Evolutionary conservation across 768 basidiomycete species (phyloP), one percentile per base, ranked within the genome.

Genomic region (Amanita rubescens): DNA sequence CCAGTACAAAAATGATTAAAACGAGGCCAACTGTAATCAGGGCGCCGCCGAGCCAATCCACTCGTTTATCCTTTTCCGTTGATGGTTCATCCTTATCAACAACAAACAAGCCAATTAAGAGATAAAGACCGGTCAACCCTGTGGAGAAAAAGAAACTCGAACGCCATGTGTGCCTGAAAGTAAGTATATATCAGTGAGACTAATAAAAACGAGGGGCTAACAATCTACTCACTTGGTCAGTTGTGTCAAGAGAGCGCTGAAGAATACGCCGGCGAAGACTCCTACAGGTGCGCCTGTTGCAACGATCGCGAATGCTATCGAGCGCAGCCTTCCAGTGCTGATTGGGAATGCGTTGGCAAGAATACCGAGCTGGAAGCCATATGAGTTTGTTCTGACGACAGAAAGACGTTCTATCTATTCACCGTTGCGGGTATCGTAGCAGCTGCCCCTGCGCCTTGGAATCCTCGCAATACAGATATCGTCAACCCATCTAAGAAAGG

Each of bases 281-380:
- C 93, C 94, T 5, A 94, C 62, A 0, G 93, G 91, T 0, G 87
- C 89, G 27, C 93, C 94, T 0, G 90, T 89, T 1, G 85, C 76
- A 58, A 94, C 94, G 0, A 84, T 82, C 0, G 93, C 80, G 57
- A 94, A 95, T 0, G 91, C 93, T 1, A 82, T 66, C 1, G 87
- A 82, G 8, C 93, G 79, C 0, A 83, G 75, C 12, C 72, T 72
- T 1, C 69, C 70, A 0, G 85, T 84, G 24, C 51, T 38, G 19
- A 53, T 8, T 3, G 86, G 84, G 65, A 94, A 95, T 0, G 82
- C 72, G 44, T 85, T 77, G 0, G 93, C 92, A 32, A 95, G 75
- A 53, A 90, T 93, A 0, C 94, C 92, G 2, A 94, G 65, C 82
- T 89, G 62, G 5, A 30, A 27, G 35, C 22, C 20, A 34, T 14